Evolutionary conservation across 225 moss, liverwort and hornwort genomes (phyloP), one percentile per base, ranked within the genome.

Genomic region (Rhytidiadelphus loreus): DNA sequence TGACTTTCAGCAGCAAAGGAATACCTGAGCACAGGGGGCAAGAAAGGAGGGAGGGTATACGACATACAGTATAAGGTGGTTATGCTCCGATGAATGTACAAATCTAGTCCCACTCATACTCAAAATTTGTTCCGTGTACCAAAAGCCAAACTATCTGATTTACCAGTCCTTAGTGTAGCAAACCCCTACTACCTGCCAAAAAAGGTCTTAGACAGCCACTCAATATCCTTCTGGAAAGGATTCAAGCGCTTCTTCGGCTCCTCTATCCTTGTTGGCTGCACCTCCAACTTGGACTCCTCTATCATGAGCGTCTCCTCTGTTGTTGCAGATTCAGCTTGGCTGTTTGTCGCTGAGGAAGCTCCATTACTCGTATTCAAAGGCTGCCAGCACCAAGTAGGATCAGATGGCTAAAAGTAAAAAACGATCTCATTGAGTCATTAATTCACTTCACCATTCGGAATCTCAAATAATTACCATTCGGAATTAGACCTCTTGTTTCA

Each of bases 151-250:
- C 52, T 61, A 83, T 53, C 83, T 46, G 66, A 65, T 57, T 82
- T 64, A 46, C 74, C 74, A 80, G 44, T 63, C 25, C 20, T 80
- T 28, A 28, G n/a, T 69, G 71, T 60, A 24, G 57, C 41, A 79
- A 14, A 46, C 85, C 37, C 58, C 64, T 80, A 83, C 76, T 85
- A 79, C 81, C 88, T 93, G 83, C 94, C 88, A 87, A 94, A 93
- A 85, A 92, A 46, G 82, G 60, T 89, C 83, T 86, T 93, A 20
- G 89, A 79, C 53, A 94, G 81, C 94, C 94, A 94, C 35, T 93
- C 92, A 73, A 94, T 41, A 92, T 94, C 94, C 83, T 94, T 94
- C 86, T 91, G 93, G 53, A 94, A 91, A 53, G 89, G 82, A 74
- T 89, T 93, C 73, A 86, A 10, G 53, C 71, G 90, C 87, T 81